Conservation (phyloP, 225 moss, liverwort and hornwort species). For the Takakia lepidozioides region DNA sequence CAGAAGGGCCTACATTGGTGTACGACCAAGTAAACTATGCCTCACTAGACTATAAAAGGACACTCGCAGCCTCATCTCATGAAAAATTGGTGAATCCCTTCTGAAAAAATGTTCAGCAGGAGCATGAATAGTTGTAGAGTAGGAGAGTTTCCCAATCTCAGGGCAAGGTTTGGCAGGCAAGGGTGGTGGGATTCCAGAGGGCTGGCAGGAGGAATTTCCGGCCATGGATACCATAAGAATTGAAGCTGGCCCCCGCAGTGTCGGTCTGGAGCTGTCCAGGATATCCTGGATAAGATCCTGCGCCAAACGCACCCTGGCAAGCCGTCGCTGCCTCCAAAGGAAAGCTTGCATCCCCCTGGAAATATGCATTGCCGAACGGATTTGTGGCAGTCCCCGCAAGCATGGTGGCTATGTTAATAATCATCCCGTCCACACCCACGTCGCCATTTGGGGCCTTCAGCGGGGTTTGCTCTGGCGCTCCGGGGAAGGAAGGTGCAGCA, state of each 20-base stretch:
- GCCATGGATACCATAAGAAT: conserved; percentile 38
- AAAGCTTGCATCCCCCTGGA: conserved; percentile 44
- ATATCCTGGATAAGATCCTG: conserved; percentile 54
- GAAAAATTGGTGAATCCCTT: too few species aligned
- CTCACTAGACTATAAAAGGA: too few species aligned
- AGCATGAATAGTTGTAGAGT: too few species aligned
- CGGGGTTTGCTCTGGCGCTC: conserved; percentile 29
- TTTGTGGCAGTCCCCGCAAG: conserved; percentile 66
- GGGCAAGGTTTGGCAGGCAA: conserved; percentile 16
- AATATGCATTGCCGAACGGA: conserved; percentile 66
- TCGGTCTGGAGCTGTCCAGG: conserved; percentile 43
- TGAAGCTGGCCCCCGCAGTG: conserved; percentile 57
- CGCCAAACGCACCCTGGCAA: conserved; percentile 61
- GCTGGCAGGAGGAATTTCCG: conserved; percentile 67
- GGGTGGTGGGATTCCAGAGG: conserved; percentile 57
- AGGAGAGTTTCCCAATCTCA: too few species aligned
- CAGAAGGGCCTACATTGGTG: too few species aligned
- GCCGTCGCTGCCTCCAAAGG: conserved; percentile 65
- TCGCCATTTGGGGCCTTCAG: conserved; percentile 55
- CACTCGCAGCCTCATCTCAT: too few species aligned
- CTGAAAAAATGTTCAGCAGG: too few species aligned
- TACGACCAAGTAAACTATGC: too few species aligned
- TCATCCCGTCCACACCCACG: conserved; percentile 73
- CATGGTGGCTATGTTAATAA: conserved; percentile 66
- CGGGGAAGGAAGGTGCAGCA: conserved; percentile 20